These are phyloP conservation scores for Botrytis elliptica DNA, from an alignment of 2,329 filamentous ascomycete species.

Conservation along the genomic window DNA sequence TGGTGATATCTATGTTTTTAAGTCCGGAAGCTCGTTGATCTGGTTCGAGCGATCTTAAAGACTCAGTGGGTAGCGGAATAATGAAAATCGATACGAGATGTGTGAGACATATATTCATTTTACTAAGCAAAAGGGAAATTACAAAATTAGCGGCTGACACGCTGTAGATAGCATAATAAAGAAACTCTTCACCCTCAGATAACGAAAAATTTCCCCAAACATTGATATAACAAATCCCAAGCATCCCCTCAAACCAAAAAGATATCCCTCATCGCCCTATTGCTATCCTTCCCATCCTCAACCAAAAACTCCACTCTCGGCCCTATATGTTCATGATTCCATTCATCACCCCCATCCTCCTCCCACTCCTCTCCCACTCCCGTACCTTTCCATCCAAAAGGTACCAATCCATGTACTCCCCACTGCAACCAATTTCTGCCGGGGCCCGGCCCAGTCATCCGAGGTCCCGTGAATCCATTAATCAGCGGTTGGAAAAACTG, in stretches of 20 bases:
- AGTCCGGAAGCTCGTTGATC: too few relatives aligned
- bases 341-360: neutral
- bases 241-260: neutral
- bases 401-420: neutral
- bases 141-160: neutral
- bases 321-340: neutral
- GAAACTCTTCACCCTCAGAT: accelerated
- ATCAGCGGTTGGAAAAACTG: neutral
- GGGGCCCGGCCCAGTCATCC: neutral
- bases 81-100: neutral
- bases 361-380: neutral
- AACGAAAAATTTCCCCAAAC: neutral
- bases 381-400: neutral
- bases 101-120: too few relatives aligned
- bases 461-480: neutral
- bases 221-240: neutral
- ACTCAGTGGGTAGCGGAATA: neutral
- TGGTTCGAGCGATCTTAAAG: too few relatives aligned
- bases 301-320: neutral
- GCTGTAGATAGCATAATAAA: neutral
- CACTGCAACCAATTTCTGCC: neutral
- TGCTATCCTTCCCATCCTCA: neutral
- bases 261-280: neutral
- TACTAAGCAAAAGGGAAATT: neutral
- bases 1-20: too few relatives aligned